These are phyloP conservation scores for Rugonectria rugulosa DNA, from an alignment of 2,329 filamentous ascomycete species.

Conservation along the genomic window DNA sequence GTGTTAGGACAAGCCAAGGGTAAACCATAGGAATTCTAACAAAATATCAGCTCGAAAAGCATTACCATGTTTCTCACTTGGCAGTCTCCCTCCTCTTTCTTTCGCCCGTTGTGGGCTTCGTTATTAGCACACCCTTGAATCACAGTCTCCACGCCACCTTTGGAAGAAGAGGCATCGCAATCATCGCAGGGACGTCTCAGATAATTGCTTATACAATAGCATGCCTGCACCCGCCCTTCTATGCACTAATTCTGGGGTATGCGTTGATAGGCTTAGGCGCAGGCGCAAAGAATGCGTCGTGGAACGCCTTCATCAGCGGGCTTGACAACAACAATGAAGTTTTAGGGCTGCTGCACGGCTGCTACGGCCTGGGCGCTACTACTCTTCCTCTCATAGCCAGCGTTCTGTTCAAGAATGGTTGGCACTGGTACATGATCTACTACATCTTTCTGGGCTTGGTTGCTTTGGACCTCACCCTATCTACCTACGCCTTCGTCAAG, in stretches of 20 bases:
- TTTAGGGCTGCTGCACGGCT: constrained; percentile 70
- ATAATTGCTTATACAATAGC: constrained; percentile 67
- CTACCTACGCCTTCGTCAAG: constrained; percentile 19
- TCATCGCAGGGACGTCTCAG: constrained; percentile 68
- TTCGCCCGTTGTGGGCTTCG: constrained; percentile 70
- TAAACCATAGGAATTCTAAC: constrained; percentile 15
- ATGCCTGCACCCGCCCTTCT: constrained; percentile 69
- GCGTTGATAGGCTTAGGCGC: constrained; percentile 73
- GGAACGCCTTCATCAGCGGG: constrained; percentile 62
- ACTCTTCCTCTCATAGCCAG: constrained; percentile 69
- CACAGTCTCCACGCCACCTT: constrained; percentile 65
- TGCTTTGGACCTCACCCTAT: neutral
- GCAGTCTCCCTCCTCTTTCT: constrained; percentile 70
- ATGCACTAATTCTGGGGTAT: constrained; percentile 68
- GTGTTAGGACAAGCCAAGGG: too few relatives aligned
- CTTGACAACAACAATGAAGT: constrained; percentile 75
- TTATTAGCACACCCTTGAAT: constrained; percentile 66
- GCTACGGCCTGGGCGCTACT: constrained; percentile 71
- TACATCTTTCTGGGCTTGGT: constrained; percentile 63
- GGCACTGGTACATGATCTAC: constrained; percentile 75
- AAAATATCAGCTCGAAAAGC: constrained; percentile 60
- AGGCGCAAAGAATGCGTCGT: constrained; percentile 64
- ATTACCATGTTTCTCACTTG: constrained; percentile 67
- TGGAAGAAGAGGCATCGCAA: constrained; percentile 72
- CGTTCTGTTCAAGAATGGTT: constrained; percentile 65